phyloP scores from a whole-genome alignment of 78 protist species.

The Dictyostelium citrinum region DNA sequence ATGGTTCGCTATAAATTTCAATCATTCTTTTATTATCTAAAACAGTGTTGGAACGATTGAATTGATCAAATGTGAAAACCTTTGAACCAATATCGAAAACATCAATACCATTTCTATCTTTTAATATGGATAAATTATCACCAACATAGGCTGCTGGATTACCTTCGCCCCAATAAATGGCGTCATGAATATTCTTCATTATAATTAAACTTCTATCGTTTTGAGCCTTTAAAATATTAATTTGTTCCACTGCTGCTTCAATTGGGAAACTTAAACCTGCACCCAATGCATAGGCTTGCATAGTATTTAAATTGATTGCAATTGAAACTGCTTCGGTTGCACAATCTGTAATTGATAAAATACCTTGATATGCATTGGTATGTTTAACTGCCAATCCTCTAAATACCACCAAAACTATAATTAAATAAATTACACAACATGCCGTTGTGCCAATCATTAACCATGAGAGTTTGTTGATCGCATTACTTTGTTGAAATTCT shows the following conservation, averaged over 20 bases:
- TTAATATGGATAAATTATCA: neutral
- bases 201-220: neutral
- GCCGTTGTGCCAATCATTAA: constrained; percentile 21
- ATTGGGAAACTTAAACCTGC: neutral
- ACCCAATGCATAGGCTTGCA: neutral
- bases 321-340: constrained; percentile 15
- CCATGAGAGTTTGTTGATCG: constrained; percentile 30
- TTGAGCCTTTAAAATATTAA: neutral
- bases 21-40: neutral
- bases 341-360: constrained; percentile 29
- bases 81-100: constrained; percentile 6
- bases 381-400: constrained; percentile 8
- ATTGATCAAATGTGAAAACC: neutral
- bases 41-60: constrained; percentile 45
- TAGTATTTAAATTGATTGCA: neutral
- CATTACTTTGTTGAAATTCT: constrained; percentile 49
- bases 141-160: constrained; percentile 20
- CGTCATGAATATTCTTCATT: constrained; percentile 34
- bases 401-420: constrained; percentile 10
- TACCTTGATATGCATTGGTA: constrained; percentile 40
- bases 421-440: neutral
- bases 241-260: neutral
- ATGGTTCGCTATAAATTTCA: constrained; percentile 17
- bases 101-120: constrained; percentile 1
- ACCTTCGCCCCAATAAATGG: constrained; percentile 28